Percentiles rank a stretch among this genome's conserved stretches.
These are phyloP conservation scores for Peribolospora baueri DNA, from an alignment of 768 basidiomycete genomes.

Conservation along the genomic window DNA sequence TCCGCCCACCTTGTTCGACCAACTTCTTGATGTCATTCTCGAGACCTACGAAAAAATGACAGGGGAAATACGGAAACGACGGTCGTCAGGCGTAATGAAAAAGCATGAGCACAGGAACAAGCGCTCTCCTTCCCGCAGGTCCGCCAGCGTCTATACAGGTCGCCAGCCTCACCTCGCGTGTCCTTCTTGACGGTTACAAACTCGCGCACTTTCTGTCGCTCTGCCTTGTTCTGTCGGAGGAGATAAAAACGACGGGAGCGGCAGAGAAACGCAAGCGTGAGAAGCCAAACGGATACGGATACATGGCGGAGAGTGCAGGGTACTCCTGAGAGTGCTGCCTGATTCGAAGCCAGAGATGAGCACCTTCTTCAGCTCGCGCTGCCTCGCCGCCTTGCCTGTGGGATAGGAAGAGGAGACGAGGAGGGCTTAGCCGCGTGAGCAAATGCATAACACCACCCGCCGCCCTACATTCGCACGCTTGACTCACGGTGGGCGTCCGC, in stretches of 20 bases:
- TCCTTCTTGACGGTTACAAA: constrained; percentile 86
- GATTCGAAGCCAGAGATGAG: no score
- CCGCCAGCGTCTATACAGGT: not conserved
- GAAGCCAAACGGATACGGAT: constrained; percentile 7
- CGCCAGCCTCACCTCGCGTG: constrained; percentile 36
- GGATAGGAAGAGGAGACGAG: no score
- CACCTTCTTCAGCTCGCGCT: no score
- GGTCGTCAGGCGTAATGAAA: not conserved
- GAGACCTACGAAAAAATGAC: constrained; percentile 30
- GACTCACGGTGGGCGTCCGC: no score
- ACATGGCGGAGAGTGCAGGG: no score
- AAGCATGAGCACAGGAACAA: constrained; percentile 1
- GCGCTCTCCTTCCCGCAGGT: not conserved
- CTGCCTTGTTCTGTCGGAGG: constrained; percentile 59
- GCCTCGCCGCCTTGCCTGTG: no score
- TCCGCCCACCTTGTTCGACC: constrained; percentile 12
- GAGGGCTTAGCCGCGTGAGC: no score
- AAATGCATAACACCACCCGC: no score
- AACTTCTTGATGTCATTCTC: constrained; percentile 41
- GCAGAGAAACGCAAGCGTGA: constrained; percentile 14
- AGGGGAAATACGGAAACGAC: not conserved
- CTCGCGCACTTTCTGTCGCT: constrained; percentile 54
- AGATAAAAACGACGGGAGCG: not conserved
- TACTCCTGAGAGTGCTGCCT: no score
- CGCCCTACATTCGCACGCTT: no score